Conservation (phyloP, 2,329 filamentous ascomycete genomes). For the Diplodia sapinea region DNA sequence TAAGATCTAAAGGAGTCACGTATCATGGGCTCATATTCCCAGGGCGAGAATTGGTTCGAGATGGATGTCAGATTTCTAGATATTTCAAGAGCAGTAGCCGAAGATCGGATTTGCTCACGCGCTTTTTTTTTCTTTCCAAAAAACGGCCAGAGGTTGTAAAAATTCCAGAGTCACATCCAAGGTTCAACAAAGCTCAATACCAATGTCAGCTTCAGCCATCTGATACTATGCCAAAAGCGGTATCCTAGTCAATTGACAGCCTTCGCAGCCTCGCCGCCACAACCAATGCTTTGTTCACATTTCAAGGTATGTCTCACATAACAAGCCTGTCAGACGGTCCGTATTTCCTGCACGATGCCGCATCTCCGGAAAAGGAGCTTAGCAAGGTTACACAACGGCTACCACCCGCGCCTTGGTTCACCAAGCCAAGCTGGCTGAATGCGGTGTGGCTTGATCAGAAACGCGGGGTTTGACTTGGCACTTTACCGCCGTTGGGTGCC, state of each 20-base stretch:
- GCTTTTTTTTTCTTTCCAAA: no score
- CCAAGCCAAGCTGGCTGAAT: constrained; percentile 26
- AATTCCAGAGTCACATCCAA: neutral
- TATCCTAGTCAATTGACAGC: neutral
- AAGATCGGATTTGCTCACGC: neutral
- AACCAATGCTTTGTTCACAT: neutral
- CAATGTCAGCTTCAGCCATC: neutral
- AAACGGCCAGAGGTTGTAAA: neutral
- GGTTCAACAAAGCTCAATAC: neutral
- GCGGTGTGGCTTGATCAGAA: constrained; percentile 26
- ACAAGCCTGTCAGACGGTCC: constrained; percentile 11
- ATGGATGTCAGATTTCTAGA: neutral
- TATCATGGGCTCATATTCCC: neutral
- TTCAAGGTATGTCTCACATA: constrained; percentile 5
- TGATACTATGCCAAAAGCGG: neutral
- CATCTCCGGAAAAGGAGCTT: constrained; percentile 1
- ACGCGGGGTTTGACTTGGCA: constrained; percentile 29
- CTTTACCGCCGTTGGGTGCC: neutral
- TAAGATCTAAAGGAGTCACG: neutral
- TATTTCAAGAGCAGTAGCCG: neutral
- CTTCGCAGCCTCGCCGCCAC: neutral
- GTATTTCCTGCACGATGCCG: neutral
- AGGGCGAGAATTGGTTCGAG: neutral
- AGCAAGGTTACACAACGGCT: neutral
- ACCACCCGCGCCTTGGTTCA: neutral